Evolutionary conservation across 2,329 filamentous ascomycete genomes (phyloP).

Genomic region (Alternaria conjuncta): DNA sequence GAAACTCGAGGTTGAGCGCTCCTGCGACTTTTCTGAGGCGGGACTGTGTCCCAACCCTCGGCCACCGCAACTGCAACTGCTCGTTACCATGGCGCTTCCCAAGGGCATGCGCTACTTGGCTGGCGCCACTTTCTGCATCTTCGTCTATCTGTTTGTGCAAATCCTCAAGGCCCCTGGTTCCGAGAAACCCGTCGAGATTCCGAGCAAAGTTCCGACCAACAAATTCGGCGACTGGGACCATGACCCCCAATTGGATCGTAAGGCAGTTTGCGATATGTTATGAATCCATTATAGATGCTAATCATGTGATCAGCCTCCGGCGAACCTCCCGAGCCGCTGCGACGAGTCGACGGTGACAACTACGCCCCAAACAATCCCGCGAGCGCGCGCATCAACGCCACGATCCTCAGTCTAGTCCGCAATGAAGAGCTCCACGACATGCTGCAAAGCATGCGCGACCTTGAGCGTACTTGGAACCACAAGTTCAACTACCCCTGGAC

Average conservation of each 20-base stretch:
- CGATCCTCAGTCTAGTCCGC: conserved; percentile 86
- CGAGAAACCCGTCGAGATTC: conserved; percentile 51
- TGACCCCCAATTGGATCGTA: conserved; percentile 89
- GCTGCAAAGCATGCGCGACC: conserved; percentile 84
- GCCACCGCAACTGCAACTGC: conserved; percentile 1
- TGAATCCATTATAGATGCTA: background rate
- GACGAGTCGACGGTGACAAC: conserved; percentile 71
- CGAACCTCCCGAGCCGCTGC: conserved; percentile 80
- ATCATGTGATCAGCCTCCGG: conserved; percentile 67
- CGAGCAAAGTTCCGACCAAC: conserved; percentile 41
- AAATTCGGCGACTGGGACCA: conserved; percentile 68
- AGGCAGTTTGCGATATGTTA: conserved; percentile 39
- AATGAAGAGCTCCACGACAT: conserved; percentile 88
- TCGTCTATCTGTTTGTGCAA: conserved; percentile 80
- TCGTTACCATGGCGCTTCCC: conserved; percentile 76
- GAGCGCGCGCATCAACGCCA: conserved; percentile 89
- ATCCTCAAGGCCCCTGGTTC: conserved; percentile 68
- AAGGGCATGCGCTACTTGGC: conserved; percentile 82
- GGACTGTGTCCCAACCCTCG: conserved; percentile 10
- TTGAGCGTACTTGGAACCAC: conserved; percentile 94
- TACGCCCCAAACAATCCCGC: conserved; percentile 79
- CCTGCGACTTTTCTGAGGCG: conserved; percentile 6
- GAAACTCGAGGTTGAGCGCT: conserved; percentile 10
- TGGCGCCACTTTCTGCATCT: conserved; percentile 72
- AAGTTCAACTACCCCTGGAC: conserved; percentile 99